A percentile compares a stretch with the other conserved stretches of the same genome.
phyloP scores from a whole-genome alignment of 306 rosid species.

The Coriaria nepalensis region DNA sequence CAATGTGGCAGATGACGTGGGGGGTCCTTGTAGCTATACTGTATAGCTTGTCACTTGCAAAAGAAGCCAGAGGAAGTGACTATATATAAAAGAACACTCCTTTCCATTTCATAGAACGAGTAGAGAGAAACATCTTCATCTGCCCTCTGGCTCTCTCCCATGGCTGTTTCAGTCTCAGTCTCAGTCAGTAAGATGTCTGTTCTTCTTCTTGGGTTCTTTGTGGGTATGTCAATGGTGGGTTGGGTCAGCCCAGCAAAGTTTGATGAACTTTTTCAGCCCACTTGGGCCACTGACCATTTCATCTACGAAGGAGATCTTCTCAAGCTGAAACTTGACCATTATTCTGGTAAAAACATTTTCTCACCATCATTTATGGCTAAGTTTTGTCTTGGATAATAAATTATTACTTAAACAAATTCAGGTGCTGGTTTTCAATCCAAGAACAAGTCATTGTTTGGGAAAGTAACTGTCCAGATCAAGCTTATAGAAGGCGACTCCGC shows the following conservation, averaged over 20 bases:
- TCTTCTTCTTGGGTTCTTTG: slow-evolving; percentile 13
- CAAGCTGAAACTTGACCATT: slow-evolving; percentile 66
- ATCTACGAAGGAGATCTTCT: slow-evolving; percentile 57
- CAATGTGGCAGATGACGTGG: slow-evolving; percentile 25
- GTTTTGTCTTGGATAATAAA: neutral
- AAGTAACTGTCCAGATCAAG: slow-evolving; percentile 61
- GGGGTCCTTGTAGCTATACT: too few species aligned
- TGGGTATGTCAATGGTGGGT: slow-evolving; percentile 34
- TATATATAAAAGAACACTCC: slow-evolving; percentile 17
- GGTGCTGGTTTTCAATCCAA: slow-evolving; percentile 93
- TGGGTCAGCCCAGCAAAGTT: slow-evolving; percentile 46
- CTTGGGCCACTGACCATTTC: slow-evolving; percentile 85
- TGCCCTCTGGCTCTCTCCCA: slow-evolving; percentile 5
- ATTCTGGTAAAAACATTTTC: slow-evolving; percentile 38
- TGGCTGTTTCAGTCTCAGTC: slow-evolving; percentile 5
- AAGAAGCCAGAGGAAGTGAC: slow-evolving; percentile 26
- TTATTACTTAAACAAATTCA: slow-evolving; percentile 11
- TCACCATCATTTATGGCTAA: neutral
- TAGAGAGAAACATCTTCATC: slow-evolving; percentile 2
- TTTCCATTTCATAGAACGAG: slow-evolving; percentile 11
- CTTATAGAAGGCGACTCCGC: slow-evolving; percentile 91
- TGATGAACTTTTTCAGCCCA: slow-evolving; percentile 70
- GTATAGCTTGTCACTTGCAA: slow-evolving; percentile 13
- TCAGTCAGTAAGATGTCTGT: too few species aligned
- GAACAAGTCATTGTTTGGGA: slow-evolving; percentile 76